Conservation (phyloP, 2,329 filamentous ascomycete species). For the Colletotrichum sojae region DNA sequence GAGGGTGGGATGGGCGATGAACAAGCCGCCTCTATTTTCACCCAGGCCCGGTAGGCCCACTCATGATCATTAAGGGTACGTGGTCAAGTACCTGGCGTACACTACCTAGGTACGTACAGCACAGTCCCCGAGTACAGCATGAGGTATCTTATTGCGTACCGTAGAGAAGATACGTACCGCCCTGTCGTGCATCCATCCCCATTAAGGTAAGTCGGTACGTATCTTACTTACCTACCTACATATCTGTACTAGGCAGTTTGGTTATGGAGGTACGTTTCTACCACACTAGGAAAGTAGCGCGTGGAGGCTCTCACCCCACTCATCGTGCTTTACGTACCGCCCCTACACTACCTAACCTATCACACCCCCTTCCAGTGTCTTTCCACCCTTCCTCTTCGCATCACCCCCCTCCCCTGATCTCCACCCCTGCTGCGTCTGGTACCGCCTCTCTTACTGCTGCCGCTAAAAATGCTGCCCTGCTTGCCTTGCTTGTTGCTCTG, state of each 20-base stretch:
- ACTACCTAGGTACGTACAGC: not conserved
- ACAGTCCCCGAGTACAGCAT: not conserved
- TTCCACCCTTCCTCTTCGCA: slow-evolving; percentile 8
- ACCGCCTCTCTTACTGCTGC: slow-evolving; percentile 25
- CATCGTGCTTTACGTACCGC: too few relatives aligned
- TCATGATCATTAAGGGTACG: too few relatives aligned
- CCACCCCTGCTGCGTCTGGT: slow-evolving; percentile 28
- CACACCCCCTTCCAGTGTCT: slow-evolving; percentile 3
- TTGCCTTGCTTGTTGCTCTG: slow-evolving; percentile 37
- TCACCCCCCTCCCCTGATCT: slow-evolving; percentile 4
- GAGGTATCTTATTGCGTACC: not conserved
- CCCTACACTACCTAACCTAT: not conserved
- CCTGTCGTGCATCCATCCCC: too few relatives aligned
- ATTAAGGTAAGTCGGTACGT: too few relatives aligned
- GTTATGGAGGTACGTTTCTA: too few relatives aligned
- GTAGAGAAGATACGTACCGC: too few relatives aligned
- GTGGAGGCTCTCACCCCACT: too few relatives aligned
- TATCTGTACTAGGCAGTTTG: too few relatives aligned
- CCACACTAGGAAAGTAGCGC: too few relatives aligned
- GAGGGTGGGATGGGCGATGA: slow-evolving; percentile 10
- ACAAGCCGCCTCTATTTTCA: slow-evolving; percentile 24
- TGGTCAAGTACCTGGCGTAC: not conserved
- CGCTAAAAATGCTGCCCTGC: too few relatives aligned
- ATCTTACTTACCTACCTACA: too few relatives aligned
- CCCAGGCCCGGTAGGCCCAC: not conserved